These are phyloP conservation scores for Saccharomyces hybrid DNA, from an alignment of 1,139 yeast genomes.

Conservation along the genomic window DNA sequence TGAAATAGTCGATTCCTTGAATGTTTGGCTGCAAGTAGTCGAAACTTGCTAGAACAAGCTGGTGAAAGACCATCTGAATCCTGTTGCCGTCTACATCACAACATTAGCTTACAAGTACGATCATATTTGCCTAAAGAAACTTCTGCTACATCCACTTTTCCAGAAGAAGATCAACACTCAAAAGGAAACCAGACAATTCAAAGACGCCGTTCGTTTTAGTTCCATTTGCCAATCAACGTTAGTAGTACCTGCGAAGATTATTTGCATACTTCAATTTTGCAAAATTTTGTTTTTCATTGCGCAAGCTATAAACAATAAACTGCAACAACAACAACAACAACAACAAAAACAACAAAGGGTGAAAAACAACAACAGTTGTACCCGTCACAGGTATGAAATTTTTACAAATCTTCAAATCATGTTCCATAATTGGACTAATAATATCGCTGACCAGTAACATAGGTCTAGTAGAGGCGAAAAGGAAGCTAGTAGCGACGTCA, in stretches of 20 bases:
- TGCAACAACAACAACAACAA: background rate
- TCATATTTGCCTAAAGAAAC: no score
- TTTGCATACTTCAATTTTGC: background rate
- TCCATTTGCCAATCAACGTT: background rate
- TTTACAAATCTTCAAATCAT: background rate
- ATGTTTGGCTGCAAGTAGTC: no score
- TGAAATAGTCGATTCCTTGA: no score
- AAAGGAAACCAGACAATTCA: no score
- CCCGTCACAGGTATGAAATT: background rate
- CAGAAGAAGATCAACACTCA: no score
- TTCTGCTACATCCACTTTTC: no score
- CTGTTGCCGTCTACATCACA: no score
- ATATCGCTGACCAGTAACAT: background rate
- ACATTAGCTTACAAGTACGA: no score
- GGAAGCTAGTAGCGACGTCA: conserved; percentile 52
- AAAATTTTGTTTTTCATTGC: background rate
- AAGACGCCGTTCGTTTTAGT: no score
- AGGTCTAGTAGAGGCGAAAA: conserved; percentile 17
- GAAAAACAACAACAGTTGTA: background rate
- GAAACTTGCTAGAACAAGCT: no score
- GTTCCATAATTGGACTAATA: background rate
- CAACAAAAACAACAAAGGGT: background rate
- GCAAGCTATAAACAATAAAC: background rate
- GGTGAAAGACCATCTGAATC: no score
- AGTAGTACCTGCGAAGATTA: background rate